These are phyloP conservation scores for Ulota crispa DNA, from an alignment of 225 moss, liverwort and hornwort genomes.

Conservation along the genomic window DNA sequence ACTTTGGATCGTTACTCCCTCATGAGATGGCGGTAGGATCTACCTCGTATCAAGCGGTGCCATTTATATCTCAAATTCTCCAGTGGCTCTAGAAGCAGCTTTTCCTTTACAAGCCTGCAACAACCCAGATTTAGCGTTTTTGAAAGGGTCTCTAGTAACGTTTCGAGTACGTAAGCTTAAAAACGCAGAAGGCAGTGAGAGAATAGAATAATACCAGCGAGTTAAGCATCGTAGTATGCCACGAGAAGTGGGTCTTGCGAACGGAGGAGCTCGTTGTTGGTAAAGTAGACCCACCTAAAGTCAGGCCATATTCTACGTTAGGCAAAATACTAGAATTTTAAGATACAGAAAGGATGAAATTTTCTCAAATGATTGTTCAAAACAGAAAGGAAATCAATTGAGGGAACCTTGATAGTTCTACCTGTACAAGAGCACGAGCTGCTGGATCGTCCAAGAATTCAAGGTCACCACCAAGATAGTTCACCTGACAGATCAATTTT, in stretches of 20 bases:
- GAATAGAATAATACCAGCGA: slow-evolving; percentile 62
- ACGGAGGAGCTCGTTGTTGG: slow-evolving; percentile 80
- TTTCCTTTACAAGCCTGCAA: slow-evolving; percentile 72
- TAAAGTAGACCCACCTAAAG: slow-evolving; percentile 85
- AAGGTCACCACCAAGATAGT: slow-evolving; percentile 68
- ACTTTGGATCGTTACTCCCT: slow-evolving; percentile 45
- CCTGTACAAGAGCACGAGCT: slow-evolving; percentile 75
- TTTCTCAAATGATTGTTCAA: not conserved
- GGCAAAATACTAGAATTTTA: not conserved
- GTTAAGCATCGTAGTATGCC: slow-evolving; percentile 74
- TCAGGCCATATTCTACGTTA: slow-evolving; percentile 25
- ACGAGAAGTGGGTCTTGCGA: slow-evolving; percentile 66
- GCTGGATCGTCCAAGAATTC: slow-evolving; percentile 89
- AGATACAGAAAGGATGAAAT: slow-evolving; percentile 7
- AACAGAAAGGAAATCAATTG: not conserved
- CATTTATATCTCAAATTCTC: slow-evolving; percentile 56
- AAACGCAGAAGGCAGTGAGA: not conserved
- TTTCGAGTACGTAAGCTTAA: not conserved
- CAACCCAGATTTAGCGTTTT: slow-evolving; percentile 13
- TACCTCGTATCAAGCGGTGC: slow-evolving; percentile 78
- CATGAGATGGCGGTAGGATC: slow-evolving; percentile 76
- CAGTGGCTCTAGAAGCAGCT: slow-evolving; percentile 39
- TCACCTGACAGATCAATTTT: slow-evolving; percentile 52
- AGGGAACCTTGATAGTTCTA: slow-evolving; percentile 11
- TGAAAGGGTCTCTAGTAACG: not conserved